phyloP scores from a whole-genome alignment of 2,329 filamentous ascomycete species.

The Phyllosticta capitalensis region DNA sequence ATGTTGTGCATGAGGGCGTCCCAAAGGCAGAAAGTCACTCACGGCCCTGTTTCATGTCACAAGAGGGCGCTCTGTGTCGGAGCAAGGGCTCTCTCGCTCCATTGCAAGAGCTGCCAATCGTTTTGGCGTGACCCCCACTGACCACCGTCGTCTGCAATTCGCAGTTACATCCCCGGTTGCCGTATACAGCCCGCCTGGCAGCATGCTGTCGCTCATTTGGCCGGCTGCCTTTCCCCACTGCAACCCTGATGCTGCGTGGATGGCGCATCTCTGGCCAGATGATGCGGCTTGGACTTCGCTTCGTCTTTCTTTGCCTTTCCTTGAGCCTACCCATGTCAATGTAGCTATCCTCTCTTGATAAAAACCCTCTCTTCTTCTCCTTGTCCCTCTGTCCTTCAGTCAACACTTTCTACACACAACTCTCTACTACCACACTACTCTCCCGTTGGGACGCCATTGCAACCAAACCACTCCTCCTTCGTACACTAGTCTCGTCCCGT shows the following conservation, averaged over 20 bases:
- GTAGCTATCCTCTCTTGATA: neutral
- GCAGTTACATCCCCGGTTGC: constrained; percentile 9
- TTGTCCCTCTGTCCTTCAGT: constrained; percentile 4
- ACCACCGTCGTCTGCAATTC: neutral
- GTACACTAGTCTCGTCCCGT: constrained; percentile 6
- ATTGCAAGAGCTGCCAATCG: constrained; percentile 10
- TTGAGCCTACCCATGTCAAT: constrained; percentile 5
- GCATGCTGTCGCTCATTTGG: constrained; percentile 8
- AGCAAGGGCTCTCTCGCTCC: constrained; percentile 3
- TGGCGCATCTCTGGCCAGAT: constrained; percentile 10
- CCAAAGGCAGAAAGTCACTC: constrained; percentile 3
- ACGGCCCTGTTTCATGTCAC: constrained; percentile 11
- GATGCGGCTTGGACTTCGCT: constrained; percentile 8
- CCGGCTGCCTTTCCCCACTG: constrained; percentile 9
- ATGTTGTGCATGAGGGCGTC: neutral
- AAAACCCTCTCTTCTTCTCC: neutral
- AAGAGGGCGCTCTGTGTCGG: constrained; percentile 4
- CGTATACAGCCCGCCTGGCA: constrained; percentile 11
- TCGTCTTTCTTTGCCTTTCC: constrained; percentile 2
- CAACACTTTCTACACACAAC: neutral
- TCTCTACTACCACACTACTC: neutral
- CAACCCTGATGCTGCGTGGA: constrained; percentile 9
- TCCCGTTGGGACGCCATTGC: constrained; percentile 5
- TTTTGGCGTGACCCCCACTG: constrained; percentile 8
- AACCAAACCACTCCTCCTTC: constrained; percentile 2